Evolutionary conservation across 176 grass and related monocot species (phyloP), one percentile per base, ranked within the genome.

Genomic region (Aechmea fasciata): DNA sequence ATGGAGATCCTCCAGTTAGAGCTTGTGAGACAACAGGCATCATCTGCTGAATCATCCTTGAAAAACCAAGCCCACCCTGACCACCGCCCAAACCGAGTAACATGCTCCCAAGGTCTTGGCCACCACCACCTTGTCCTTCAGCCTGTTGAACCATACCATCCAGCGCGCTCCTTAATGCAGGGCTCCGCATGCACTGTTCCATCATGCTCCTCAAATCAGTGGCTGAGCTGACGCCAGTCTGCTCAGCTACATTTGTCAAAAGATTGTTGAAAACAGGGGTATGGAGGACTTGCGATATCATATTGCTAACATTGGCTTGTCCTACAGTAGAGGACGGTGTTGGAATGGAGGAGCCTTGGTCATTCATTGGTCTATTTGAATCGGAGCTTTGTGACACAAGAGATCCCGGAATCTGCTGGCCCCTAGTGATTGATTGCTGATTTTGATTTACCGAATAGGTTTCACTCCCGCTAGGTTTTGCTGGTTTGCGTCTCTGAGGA

Each of bases 41-140:
- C 86, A 97, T 85, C 77, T 97, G 83, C 48, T 92, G 89, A 73
- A 92, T 83, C 89, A 97, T 89, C 76, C 89, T 85, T 64, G 94
- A 90, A 69, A 97, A 76, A 73, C 83, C 86, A 47, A 97, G 66
- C 22, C 89, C 84, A 85, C 84, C 77, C 79, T 81, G 80, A 10
- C 82, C 78, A 49, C 66, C 63, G 26, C 63, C 86, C 68, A 74
- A 77, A 76, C 79, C 79, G 5, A 10, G 13, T 69, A 83, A 22
- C 72, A 83, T 83, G 33, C 63, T 49, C 52, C 81, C 78, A 70
- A 78, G 52, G 57, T 71, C 74, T 68, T 77, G 65, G 19, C 6
- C 33, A 7, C 33, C 33, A 7, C 33, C 33, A 41, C 33, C 63
- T 82, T 90, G 77, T 53, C 64, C 78, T 69, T 97, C 86, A 67